A percentile compares a stretch with the other conserved stretches of the same genome.
phyloP scores from a whole-genome alignment of 2,329 filamentous ascomycete genomes.

The Aureobasidium sp. region DNA sequence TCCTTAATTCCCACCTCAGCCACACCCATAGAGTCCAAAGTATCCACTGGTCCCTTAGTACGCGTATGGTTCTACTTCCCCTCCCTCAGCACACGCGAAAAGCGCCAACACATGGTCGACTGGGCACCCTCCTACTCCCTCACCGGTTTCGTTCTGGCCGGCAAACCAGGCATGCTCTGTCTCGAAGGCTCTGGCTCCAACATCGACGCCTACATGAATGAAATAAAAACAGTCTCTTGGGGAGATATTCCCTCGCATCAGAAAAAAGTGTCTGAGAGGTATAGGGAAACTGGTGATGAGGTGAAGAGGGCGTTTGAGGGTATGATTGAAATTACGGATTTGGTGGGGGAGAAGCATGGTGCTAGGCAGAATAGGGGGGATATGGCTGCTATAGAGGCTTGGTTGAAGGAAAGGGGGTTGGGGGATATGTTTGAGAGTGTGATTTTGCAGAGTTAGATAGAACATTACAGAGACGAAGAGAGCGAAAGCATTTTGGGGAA shows the following conservation, averaged over 20 bases:
- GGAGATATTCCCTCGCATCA: constrained; percentile 53
- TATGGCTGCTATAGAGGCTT: constrained; percentile 46
- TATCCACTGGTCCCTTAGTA: constrained; percentile 27
- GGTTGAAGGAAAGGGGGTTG: constrained; percentile 39
- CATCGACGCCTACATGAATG: constrained; percentile 53
- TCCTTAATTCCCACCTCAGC: constrained; percentile 16
- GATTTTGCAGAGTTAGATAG: constrained; percentile 3
- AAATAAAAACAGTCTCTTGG: constrained; percentile 57
- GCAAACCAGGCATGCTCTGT: constrained; percentile 50
- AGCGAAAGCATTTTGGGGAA: too few species aligned
- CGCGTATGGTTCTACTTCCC: constrained; percentile 58
- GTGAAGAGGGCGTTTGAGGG: constrained; percentile 39
- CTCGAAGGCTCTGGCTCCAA: constrained; percentile 40
- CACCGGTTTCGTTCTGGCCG: constrained; percentile 52
- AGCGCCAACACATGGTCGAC: constrained; percentile 49
- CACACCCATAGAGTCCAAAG: neutral
- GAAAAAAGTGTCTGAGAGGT: constrained; percentile 53
- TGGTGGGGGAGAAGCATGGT: constrained; percentile 37
- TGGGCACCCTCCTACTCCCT: constrained; percentile 45
- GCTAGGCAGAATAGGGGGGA: constrained; percentile 44
- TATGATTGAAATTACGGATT: constrained; percentile 51
- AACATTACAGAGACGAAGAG: too few species aligned
- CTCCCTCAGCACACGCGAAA: constrained; percentile 50
- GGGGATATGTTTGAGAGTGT: constrained; percentile 39
- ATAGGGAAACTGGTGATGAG: constrained; percentile 31